Evolutionary conservation across 208 protist genomes (phyloP), one percentile per base, ranked within the genome.

Genomic region (Crithidia fasciculata): DNA sequence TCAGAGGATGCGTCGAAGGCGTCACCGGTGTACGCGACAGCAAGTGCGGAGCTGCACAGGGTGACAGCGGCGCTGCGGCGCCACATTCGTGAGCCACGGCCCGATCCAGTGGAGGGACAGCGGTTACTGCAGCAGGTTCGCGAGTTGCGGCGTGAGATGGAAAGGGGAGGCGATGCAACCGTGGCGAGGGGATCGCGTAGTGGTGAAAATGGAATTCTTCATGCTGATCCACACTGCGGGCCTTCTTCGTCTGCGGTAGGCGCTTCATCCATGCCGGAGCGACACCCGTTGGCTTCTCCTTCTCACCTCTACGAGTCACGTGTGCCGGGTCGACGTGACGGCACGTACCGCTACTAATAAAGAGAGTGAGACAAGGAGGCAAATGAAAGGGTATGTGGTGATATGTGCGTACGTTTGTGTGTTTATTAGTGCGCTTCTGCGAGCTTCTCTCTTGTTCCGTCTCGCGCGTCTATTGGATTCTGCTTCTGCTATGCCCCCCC

Each of bases 121-220:
- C 60, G 74, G 49, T 78, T 89, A 43, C 79, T 82, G 50, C 52
- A 61, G 37, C 75, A 79, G 54, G 80, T 86, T 67, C 81, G 78
- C 2, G 50, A 43, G 19, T 61, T 89, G 72, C 74, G 81, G 53
- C 41, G 72, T 49, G 71, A 53, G 67, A 72, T 63, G 10, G 66
- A 61, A 61, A 53, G 56, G 45, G 45, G 2, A 49, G 12, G 45
- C 45, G 45, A 49, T 15, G 45, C 0, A 49, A 2, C 12, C 45
- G 12, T 49, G 9, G 7, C 45, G 12, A 49, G 45, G 45, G 45
- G 45, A 8, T 15, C 45, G 45, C 7, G 45, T 8, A 49, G 28
- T 28, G 28, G 28, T 28, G 28, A 1, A 28, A 28, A 28, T 28
- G 63, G 15, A 4, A 49, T 39, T 7, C 58, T 69, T 28, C 28